Evolutionary conservation across 495 filamentous ascomycete genomes (phyloP).

Genomic region (Aspergillus leporis): DNA sequence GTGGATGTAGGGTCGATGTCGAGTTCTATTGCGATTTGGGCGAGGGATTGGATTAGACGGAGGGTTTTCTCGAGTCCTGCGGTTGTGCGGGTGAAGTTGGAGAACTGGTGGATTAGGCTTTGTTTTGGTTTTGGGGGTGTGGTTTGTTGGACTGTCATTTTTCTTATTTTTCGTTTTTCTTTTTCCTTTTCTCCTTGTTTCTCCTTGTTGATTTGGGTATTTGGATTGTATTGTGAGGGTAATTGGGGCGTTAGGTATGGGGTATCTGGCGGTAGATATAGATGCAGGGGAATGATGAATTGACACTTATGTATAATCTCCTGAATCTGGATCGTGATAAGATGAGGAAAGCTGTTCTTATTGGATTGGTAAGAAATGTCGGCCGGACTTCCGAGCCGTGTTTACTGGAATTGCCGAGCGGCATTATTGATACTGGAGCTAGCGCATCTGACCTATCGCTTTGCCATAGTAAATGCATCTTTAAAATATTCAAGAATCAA

Average conservation of each 20-base stretch:
- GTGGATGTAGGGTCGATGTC: constrained; percentile 25
- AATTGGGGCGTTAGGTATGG: neutral
- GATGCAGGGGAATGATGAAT: too few species aligned
- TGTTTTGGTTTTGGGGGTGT: neutral
- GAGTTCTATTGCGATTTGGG: constrained; percentile 49
- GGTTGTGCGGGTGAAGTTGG: constrained; percentile 36
- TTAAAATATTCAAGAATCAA: neutral
- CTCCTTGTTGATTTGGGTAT: neutral
- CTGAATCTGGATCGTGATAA: neutral
- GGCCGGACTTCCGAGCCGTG: neutral
- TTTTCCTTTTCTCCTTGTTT: constrained; percentile 11
- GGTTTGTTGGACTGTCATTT: neutral
- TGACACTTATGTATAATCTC: constrained; percentile 5
- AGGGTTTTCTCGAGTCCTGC: constrained; percentile 62
- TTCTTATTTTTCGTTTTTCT: neutral
- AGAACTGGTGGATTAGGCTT: constrained; percentile 26
- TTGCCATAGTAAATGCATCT: neutral
- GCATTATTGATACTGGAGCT: neutral
- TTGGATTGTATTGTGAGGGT: neutral
- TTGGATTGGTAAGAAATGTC: neutral
- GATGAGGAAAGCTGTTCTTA: constrained; percentile 1
- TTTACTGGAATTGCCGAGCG: neutral
- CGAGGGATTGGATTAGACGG: constrained; percentile 57
- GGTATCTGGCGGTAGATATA: too few species aligned
- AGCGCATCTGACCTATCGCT: too few species aligned